Evolutionary conservation across 192 early-diverging fungal species (phyloP).

Genomic region (Coemansia sp.): DNA sequence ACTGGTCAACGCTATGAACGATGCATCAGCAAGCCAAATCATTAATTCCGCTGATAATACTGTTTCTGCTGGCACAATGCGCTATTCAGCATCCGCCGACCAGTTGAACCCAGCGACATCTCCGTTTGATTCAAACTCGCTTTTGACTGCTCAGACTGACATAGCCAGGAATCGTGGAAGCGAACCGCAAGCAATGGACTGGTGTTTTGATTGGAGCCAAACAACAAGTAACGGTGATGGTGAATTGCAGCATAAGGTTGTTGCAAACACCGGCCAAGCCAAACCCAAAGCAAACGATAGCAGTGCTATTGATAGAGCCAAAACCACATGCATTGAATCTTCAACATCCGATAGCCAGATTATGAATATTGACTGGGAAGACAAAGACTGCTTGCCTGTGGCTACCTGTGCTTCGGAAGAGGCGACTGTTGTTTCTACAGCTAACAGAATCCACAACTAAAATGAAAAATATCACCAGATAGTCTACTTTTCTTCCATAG

Average conservation of each 20-base stretch:
- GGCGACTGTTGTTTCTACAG: not conserved
- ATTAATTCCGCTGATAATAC: not conserved
- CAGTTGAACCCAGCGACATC: constrained; percentile 18
- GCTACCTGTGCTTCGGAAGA: not conserved
- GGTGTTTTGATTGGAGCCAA: constrained; percentile 38
- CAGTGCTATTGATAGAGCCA: not conserved
- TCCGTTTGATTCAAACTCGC: constrained; percentile 30
- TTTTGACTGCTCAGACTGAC: constrained; percentile 15
- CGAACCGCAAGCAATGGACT: constrained; percentile 32
- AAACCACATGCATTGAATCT: not conserved
- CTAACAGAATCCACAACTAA: not conserved
- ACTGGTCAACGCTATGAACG: constrained; percentile 46
- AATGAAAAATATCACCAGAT: too few relatives aligned
- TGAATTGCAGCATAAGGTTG: not conserved
- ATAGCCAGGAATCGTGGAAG: constrained; percentile 8
- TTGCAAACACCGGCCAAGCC: not conserved
- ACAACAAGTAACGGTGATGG: not conserved
- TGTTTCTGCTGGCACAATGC: not conserved
- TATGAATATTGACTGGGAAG: constrained; percentile 7
- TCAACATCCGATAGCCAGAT: not conserved
- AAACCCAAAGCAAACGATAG: not conserved
- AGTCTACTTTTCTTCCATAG: too few relatives aligned
- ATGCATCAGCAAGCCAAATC: not conserved
- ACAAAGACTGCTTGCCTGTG: not conserved
- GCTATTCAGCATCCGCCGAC: constrained; percentile 1